phyloP scores from a whole-genome alignment of 495 filamentous ascomycete species.

The Penicillium salamii region DNA sequence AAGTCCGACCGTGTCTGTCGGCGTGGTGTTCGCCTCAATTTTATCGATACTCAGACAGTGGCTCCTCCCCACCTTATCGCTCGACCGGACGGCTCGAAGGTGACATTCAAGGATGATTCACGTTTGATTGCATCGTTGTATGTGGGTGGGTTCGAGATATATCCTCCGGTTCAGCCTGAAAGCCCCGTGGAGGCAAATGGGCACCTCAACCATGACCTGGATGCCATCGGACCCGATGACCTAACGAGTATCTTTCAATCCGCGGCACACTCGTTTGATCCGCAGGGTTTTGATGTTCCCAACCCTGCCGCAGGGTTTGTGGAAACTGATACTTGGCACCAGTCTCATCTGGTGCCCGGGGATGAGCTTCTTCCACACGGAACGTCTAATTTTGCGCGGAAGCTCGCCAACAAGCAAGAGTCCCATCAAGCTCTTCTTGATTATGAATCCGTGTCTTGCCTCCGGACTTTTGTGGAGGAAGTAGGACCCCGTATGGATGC shows the following conservation, averaged over 20 bases:
- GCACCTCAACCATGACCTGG: constrained; percentile 36
- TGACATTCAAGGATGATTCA: constrained; percentile 85
- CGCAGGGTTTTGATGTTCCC: constrained; percentile 14
- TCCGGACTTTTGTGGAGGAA: constrained; percentile 90
- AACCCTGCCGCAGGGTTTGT: constrained; percentile 18
- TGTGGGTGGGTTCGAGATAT: constrained; percentile 72
- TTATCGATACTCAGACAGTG: constrained; percentile 79
- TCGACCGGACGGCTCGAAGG: constrained; percentile 63
- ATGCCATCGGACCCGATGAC: constrained; percentile 25
- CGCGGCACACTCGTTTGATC: constrained; percentile 26
- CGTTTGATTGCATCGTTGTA: constrained; percentile 91
- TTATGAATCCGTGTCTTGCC: constrained; percentile 74
- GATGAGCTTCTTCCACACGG: constrained; percentile 29
- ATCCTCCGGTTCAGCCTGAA: constrained; percentile 54
- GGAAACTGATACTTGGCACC: constrained; percentile 22
- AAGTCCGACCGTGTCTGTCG: constrained; percentile 86
- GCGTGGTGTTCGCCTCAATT: constrained; percentile 85
- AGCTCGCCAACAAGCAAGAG: constrained; percentile 24
- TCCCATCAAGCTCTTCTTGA: constrained; percentile 59
- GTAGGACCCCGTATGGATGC: constrained; percentile 94
- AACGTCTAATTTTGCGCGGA: constrained; percentile 25
- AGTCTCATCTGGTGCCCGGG: constrained; percentile 22
- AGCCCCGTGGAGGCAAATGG: constrained; percentile 31
- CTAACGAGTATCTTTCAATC: constrained; percentile 26
- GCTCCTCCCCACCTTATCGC: constrained; percentile 61